Evolutionary conservation across 345 rosid genomes (phyloP), one percentile per base, ranked within the genome.

Genomic region (Pistacia atlantica): DNA sequence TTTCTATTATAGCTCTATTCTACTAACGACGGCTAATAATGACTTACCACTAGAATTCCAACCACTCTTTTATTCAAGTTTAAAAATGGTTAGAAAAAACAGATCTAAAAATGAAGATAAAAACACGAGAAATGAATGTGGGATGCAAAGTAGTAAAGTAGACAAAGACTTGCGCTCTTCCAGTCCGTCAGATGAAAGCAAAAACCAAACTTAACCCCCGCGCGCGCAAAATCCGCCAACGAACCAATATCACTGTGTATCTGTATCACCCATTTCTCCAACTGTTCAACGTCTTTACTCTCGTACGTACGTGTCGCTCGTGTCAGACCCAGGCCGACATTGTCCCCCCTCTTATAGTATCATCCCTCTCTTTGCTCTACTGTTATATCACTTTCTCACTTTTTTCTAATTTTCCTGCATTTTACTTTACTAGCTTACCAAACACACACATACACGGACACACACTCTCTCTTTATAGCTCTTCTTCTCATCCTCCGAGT

Each of bases 261-360:
- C 46, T 42, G 76, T 78, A 81, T 77, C 83, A 82, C 75, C 72
- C 75, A 78, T 75, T 57, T 61, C 28, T 20, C 2, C 61, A 67
- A 37, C 54, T 6, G 42, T 54, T 65, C 28, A 61, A 20, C 18
- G 11, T 17, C 1, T 18, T 33, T 9, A 37, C 25, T 70, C 83
- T 66, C 81, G 79, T 79, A 80, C 81, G 79, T 79, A 80, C 86
- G 82, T 85, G 86, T 80, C 83, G 75, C 86, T 37, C 35, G 13
- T 18, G 71, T 83, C 87, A 80, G 81, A 74, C 72, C 75, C 38
- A 45, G 69, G 80, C 85, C 86, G 86, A 87, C 86, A 77, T 80
- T 64, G 69, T 18, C 4, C 73, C 18, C 17, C 38, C 63, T 37
- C 70, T 31, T 1, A 49, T 9, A 49, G 10, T 67, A 46, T 72